These are phyloP conservation scores for Paramecium pentaurelia DNA, from an alignment of 73 alveolate genomes.

Conservation along the genomic window DNA sequence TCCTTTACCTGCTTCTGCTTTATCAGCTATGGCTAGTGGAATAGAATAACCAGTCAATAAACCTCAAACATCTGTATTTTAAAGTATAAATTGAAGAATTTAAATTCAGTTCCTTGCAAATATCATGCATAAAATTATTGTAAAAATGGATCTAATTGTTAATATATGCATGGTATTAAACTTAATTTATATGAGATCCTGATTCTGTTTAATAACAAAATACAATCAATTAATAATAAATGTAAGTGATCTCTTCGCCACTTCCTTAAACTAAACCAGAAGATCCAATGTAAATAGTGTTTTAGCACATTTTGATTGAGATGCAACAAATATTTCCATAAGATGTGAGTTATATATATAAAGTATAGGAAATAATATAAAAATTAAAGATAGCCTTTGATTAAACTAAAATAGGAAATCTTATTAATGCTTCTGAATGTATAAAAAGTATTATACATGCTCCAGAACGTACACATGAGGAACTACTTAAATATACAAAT, in stretches of 20 bases:
- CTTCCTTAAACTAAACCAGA: neutral
- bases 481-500: neutral
- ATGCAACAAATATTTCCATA: neutral
- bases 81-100: neutral
- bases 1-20: slow-evolving; percentile 28
- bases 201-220: neutral
- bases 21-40: neutral
- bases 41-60: neutral
- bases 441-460: slow-evolving; percentile 2
- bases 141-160: neutral
- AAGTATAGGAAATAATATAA: neutral
- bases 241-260: neutral
- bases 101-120: neutral
- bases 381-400: slow-evolving; percentile 16
- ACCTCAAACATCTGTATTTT: neutral
- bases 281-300: neutral
- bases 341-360: neutral
- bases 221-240: neutral
- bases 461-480: slow-evolving; percentile 25
- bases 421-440: slow-evolving; percentile 1
- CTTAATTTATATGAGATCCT: neutral
- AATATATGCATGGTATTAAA: neutral
- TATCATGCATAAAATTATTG: neutral
- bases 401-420: neutral
- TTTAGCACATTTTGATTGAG: neutral